Percentiles rank a stretch among this genome's conserved stretches.
Evolutionary conservation across 345 rosid genomes (phyloP).

Genomic region (Erysimum cheiranthoides): DNA sequence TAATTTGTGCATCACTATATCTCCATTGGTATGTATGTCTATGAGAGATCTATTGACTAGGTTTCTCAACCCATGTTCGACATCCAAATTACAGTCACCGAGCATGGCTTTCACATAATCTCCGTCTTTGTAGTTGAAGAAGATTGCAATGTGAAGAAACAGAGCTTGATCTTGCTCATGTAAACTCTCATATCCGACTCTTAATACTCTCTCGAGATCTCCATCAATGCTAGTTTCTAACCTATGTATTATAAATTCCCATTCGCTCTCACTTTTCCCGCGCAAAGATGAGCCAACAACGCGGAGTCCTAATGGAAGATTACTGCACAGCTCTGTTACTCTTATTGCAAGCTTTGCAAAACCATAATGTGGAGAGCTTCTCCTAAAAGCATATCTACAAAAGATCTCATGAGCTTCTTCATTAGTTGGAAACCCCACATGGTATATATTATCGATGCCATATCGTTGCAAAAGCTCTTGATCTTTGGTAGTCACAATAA

Average conservation of each 20-base stretch:
- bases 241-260: not conserved
- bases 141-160: not conserved
- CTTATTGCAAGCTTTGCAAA: not conserved
- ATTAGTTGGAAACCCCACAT: slow-evolving; percentile 1
- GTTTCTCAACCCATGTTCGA: not conserved
- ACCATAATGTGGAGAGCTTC: not conserved
- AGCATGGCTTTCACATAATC: not conserved
- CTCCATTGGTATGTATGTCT: not conserved
- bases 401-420: slow-evolving; percentile 16
- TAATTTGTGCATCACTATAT: slow-evolving; percentile 8
- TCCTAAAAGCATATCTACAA: not conserved
- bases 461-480: slow-evolving; percentile 7
- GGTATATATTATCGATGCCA: slow-evolving; percentile 19
- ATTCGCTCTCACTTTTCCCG: not conserved
- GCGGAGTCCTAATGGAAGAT: slow-evolving; percentile 8
- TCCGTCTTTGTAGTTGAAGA: not conserved
- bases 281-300: slow-evolving; percentile 3
- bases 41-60: not conserved
- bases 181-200: not conserved
- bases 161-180: not conserved
- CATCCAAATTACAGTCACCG: not conserved
- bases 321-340: not conserved
- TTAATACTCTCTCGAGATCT: not conserved
- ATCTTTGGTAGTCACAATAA: not conserved
- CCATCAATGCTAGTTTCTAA: not conserved